Evolutionary conservation across 2,329 filamentous ascomycete genomes (phyloP).

Genomic region (Chalara sp.): DNA sequence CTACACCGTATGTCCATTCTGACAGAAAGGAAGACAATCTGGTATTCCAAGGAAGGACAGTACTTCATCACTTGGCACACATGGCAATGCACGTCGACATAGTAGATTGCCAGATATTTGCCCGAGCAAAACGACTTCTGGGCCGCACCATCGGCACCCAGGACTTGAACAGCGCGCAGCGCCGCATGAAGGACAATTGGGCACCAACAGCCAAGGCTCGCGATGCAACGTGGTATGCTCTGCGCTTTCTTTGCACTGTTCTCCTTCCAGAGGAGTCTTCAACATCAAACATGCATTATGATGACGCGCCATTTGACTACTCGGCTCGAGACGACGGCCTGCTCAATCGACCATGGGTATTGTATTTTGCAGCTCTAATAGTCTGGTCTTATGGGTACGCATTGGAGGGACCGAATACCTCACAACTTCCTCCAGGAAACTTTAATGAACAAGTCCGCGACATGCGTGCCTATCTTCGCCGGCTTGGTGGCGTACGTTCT

Average conservation of each 20-base stretch:
- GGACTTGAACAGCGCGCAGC: constrained; percentile 72
- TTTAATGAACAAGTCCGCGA: constrained; percentile 61
- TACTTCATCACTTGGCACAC: constrained; percentile 87
- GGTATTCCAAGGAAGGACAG: constrained; percentile 81
- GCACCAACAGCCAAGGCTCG: constrained; percentile 81
- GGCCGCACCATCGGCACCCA: constrained; percentile 77
- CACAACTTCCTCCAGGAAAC: constrained; percentile 36
- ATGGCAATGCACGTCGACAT: constrained; percentile 98
- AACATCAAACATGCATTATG: constrained; percentile 30
- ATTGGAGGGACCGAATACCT: constrained; percentile 68
- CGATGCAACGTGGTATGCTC: constrained; percentile 86
- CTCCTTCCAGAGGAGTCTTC: constrained; percentile 53
- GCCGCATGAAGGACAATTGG: constrained; percentile 84
- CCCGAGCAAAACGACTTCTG: constrained; percentile 75
- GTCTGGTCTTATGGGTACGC: constrained; percentile 95
- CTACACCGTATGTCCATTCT: constrained; percentile 47
- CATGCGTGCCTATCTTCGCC: constrained; percentile 72
- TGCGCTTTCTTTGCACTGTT: constrained; percentile 83
- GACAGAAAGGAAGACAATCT: constrained; percentile 58
- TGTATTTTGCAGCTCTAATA: constrained; percentile 87
- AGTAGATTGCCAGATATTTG: constrained; percentile 95
- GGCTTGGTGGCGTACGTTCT: constrained; percentile 63
- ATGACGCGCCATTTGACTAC: constrained; percentile 48
- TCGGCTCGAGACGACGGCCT: constrained; percentile 82
- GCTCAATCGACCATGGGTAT: constrained; percentile 87